Evolutionary conservation across 768 basidiomycete genomes (phyloP).

Genomic region (Paxillus involutus): DNA sequence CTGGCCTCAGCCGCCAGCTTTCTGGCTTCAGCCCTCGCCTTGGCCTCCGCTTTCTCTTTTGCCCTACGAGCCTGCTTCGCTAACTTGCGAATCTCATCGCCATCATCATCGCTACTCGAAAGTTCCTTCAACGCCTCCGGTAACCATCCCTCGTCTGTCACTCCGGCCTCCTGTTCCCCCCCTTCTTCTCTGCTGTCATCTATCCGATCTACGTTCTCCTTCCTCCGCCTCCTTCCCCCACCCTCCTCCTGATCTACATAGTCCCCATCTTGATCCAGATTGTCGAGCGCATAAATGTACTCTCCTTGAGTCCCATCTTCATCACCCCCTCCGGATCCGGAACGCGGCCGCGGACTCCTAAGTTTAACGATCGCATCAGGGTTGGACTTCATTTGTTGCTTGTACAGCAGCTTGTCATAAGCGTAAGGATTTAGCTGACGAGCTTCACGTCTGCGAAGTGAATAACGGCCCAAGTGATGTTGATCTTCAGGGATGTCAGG

Average conservation of each 20-base stretch:
- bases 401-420: constrained; percentile 54
- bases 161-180: not conserved
- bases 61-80: constrained; percentile 34
- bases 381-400: constrained; percentile 45
- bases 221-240: constrained; percentile 9
- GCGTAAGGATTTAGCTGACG: constrained; percentile 64
- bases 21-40: constrained; percentile 16
- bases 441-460: constrained; percentile 52
- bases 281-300: constrained; percentile 21
- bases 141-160: constrained; percentile 21
- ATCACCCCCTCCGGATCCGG: constrained; percentile 24
- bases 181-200: not conserved
- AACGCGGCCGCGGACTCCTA: constrained; percentile 33
- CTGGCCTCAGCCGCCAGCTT: constrained; percentile 15
- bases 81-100: constrained; percentile 30
- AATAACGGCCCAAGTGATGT: constrained; percentile 40
- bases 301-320: constrained; percentile 34
- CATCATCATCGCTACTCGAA: constrained; percentile 44
- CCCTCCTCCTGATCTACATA: constrained; percentile 18
- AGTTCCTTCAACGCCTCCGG: constrained; percentile 38
- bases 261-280: constrained; percentile 26
- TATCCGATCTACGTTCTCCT: not conserved
- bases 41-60: constrained; percentile 22
- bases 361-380: constrained; percentile 71
- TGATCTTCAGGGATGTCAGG: constrained; percentile 17